Conservation (phyloP, 1,284 basidiomycete genomes). For the Hemileia vastatrix region DNA sequence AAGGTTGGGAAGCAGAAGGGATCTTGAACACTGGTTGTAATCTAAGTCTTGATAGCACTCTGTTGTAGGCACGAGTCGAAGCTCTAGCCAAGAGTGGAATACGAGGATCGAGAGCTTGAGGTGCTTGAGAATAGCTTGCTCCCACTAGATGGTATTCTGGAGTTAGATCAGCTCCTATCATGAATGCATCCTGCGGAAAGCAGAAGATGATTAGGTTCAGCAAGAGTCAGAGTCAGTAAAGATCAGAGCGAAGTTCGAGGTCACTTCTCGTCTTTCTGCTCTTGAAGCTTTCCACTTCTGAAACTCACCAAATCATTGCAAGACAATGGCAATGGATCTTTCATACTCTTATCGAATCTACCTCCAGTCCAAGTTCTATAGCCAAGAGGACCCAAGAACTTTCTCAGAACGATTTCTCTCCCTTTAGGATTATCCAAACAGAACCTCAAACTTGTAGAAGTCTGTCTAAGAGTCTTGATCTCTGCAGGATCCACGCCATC, state of each 20-base stretch:
- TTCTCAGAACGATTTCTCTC: conserved; percentile 32
- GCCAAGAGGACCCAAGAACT: too few species aligned
- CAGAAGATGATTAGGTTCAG: too few species aligned
- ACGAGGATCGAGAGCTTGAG: conserved; percentile 35
- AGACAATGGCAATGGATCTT: too few species aligned
- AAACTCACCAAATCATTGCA: too few species aligned
- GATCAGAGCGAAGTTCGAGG: not conserved
- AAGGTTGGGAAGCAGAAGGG: conserved; percentile 5
- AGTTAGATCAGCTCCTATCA: conserved; percentile 32
- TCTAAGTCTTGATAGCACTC: conserved; percentile 42
- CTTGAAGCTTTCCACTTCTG: too few species aligned
- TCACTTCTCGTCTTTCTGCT: too few species aligned
- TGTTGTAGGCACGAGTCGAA: conserved; percentile 43
- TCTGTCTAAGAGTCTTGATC: conserved; percentile 36
- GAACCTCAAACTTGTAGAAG: conserved; percentile 30
- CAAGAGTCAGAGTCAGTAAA: not conserved
- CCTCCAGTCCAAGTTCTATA: too few species aligned
- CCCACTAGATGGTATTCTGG: conserved; percentile 35
- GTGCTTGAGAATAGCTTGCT: too few species aligned
- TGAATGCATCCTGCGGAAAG: conserved; percentile 31
- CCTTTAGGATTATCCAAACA: conserved; percentile 28
- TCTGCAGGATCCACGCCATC: conserved; percentile 35
- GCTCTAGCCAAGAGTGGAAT: conserved; percentile 38
- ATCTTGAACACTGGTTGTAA: conserved; percentile 31
- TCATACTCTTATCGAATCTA: too few species aligned